Evolutionary conservation across 2,329 filamentous ascomycete species (phyloP).

Genomic region (Didymosphaeria variabile): DNA sequence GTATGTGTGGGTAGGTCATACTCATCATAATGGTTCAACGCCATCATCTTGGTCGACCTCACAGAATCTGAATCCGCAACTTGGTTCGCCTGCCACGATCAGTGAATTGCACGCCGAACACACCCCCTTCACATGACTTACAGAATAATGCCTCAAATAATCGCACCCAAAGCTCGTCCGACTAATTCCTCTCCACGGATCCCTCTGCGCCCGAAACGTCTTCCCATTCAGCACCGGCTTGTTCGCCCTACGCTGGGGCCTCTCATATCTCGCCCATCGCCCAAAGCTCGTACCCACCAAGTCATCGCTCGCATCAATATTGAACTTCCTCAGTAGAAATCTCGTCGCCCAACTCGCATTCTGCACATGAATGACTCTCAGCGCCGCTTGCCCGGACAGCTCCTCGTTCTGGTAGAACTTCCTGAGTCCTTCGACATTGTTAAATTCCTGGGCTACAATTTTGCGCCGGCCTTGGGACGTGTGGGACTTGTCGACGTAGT

Average conservation of each 20-base stretch:
- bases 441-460: constrained; percentile 60
- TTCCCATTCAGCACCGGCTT: constrained; percentile 62
- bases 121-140: not conserved
- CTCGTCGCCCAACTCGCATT: constrained; percentile 62
- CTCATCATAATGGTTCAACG: constrained; percentile 60
- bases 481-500: constrained; percentile 56
- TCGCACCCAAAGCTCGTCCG: constrained; percentile 62
- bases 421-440: constrained; percentile 54
- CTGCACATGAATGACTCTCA: constrained; percentile 60
- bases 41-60: constrained; percentile 56
- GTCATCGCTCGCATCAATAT: constrained; percentile 59
- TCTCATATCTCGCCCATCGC: constrained; percentile 59
- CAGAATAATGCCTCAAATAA: constrained; percentile 58
- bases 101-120: not conserved
- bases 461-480: constrained; percentile 52
- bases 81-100: constrained; percentile 25
- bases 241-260: constrained; percentile 58
- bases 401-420: constrained; percentile 54
- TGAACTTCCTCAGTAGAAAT: constrained; percentile 62
- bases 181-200: constrained; percentile 61
- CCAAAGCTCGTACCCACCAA: constrained; percentile 60
- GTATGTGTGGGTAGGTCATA: constrained; percentile 55
- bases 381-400: constrained; percentile 45
- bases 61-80: constrained; percentile 26
- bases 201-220: constrained; percentile 59